Evolutionary conservation across 306 rosid genomes (phyloP), one percentile per base, ranked within the genome.

Genomic region (Abrus precatorius): DNA sequence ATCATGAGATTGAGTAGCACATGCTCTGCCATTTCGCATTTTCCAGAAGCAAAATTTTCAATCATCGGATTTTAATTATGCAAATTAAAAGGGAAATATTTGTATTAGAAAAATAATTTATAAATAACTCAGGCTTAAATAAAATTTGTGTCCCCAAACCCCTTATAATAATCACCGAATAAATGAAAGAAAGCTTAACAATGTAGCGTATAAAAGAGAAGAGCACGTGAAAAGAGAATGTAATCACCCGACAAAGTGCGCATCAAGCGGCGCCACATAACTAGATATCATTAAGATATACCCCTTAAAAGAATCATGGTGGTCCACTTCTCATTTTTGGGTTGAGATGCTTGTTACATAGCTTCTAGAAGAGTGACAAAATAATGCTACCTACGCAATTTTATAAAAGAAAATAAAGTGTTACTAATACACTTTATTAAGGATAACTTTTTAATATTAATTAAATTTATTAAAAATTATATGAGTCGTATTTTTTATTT

Each of bases 341-440:
- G 9, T 8, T 13, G 3, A 34, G 11, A 8, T 54, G 1, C 29
- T 54, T 50, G 34, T 4, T n/a, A 20, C 38, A 72, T 1, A n/a
- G 52, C 77, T 72, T 72, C 77, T 53, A 72, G 77, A 72, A 53
- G 20, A 52, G 14, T 9, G 14, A 12, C 20, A 49, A 11, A 20
- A 5, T 29, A 9, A 68, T 47, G 38, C 55, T 3, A 20, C 13
- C 55, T 1, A 27, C 5, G 6, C 41, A 69, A 47, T 44, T 14
- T 8, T 20, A 9, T 2, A 67, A 68, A 28, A 4, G 44, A 13
- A 11, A 3, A 63, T 44, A 5, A 1, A 5, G 20, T 20, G 20
- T 20, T 20, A 20, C 0, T 20, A 20, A 20, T 20, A 20, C 20
- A 20, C 20, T 20, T 20, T 20, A 20, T 20, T 20, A 0, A 20